A percentile compares a stretch with the other conserved stretches of the same genome.
These are phyloP conservation scores for Leishmania arabica DNA, from an alignment of 208 protist genomes.

Conservation along the genomic window DNA sequence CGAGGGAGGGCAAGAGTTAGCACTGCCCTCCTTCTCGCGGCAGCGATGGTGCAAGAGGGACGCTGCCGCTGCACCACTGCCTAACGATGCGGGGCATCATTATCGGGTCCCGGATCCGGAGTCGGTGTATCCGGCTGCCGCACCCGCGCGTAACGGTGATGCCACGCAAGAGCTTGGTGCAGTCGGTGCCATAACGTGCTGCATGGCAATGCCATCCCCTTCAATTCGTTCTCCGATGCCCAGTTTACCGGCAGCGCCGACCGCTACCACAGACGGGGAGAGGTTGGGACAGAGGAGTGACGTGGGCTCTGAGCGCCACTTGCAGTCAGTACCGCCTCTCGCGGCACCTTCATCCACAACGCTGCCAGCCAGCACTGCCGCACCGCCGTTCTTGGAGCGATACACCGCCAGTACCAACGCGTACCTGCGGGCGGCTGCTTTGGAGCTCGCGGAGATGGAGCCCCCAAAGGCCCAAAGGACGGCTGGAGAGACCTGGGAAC, in stretches of 20 bases:
- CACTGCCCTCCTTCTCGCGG: background rate
- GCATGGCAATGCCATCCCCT: background rate
- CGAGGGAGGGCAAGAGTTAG: background rate
- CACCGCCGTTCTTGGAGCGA: conserved; percentile 1
- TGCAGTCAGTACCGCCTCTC: background rate
- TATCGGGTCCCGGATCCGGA: background rate
- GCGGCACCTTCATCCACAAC: background rate
- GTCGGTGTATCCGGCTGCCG: background rate
- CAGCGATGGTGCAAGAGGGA: background rate
- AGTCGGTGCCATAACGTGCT: background rate
- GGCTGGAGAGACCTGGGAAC: background rate
- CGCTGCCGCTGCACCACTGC: conserved; percentile 5
- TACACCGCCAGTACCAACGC: conserved; percentile 28
- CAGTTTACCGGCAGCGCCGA: background rate
- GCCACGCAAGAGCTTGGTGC: background rate
- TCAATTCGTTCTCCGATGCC: background rate
- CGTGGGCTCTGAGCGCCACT: background rate
- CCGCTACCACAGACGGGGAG: background rate
- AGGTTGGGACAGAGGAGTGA: background rate
- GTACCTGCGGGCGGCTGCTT: conserved; percentile 27
- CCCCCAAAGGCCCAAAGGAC: background rate
- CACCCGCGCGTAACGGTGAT: background rate
- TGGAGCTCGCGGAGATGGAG: conserved; percentile 9
- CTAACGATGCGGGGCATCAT: background rate
- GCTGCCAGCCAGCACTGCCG: background rate